Base-by-base conservation (phyloP, 768 basidiomycete species). In the Auricularia sp. region DNA sequence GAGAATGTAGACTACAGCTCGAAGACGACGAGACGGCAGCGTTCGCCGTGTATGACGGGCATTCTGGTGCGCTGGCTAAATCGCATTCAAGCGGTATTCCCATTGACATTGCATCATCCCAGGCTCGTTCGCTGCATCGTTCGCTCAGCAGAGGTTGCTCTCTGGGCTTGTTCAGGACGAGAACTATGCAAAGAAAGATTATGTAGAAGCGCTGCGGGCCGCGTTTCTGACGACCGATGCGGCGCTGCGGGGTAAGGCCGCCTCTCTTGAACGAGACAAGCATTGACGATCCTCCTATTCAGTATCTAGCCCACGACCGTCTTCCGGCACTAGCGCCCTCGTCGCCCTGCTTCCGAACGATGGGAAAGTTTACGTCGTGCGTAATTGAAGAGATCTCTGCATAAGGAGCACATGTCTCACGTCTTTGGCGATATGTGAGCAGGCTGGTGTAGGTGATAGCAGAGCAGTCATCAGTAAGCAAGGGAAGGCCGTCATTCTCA, bases 401-500 rank as follows among this genome's bases (percentile, higher is more conserved):
- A 21, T 42, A 35, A n/a, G 47, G 21, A 36, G 39, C 54, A 14
- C 35, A 5, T 18, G 39, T 54, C 39, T 42, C 13, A 42, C 39
- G 39, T 42, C 13, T 4, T 34, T 21, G 61, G 64, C 34, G 65
- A 44, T 54, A 29, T 42, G 35, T 59, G 13, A 3, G 6, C 66
- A 80, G 79, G 80, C 80, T 42, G 81, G 81, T 70, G 75, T 80
- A n/a, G 80, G 80, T 45, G 80, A 82, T 69, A 80, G 79, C 2
- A 69, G 80, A 47, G 73, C 76, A 14, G 77, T 82, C 35, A 70
- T 82, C 61, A 75, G 75, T 11, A 72, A 78, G 64, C 73, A 72
- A 54, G 80, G 80, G 16, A 73, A 78, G 68, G 80, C 77, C 3
- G 77, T 79, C 66, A 71, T 78, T 2, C 67, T 82, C 69, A 77